phyloP scores from a whole-genome alignment of 306 rosid species.

The Urtica urens region DNA sequence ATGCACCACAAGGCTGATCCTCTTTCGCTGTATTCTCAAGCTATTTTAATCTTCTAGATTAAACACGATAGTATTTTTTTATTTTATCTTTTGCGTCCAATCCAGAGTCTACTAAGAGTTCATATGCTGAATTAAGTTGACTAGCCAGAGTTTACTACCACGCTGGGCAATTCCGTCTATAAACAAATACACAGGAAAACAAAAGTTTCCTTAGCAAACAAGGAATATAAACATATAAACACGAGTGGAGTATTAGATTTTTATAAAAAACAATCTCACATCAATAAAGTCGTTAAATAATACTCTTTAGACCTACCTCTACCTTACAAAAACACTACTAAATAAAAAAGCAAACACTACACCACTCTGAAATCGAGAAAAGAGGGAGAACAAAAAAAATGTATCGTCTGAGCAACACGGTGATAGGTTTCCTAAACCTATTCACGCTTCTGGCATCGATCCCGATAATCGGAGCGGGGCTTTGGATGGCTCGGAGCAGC shows the following conservation, averaged over 20 bases:
- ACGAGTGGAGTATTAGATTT: neutral
- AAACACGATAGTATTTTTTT: neutral
- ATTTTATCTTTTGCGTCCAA: neutral
- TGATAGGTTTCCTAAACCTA: constrained; percentile 80
- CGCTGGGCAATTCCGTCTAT: constrained; percentile 24
- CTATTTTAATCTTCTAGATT: neutral
- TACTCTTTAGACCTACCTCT: no score
- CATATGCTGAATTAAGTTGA: no score
- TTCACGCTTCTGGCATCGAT: constrained; percentile 78
- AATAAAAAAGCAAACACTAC: constrained; percentile 12
- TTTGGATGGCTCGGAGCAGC: constrained; percentile 88
- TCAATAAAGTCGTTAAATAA: no score
- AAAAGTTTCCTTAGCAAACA: constrained; percentile 39
- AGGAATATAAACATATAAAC: constrained; percentile 9
- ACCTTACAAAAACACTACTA: no score
- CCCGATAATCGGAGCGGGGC: constrained; percentile 83
- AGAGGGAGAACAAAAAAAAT: constrained; percentile 21
- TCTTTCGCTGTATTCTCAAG: neutral
- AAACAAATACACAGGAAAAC: neutral
- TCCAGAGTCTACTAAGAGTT: no score
- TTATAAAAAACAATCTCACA: no score
- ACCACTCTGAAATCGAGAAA: constrained; percentile 14
- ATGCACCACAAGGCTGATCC: constrained; percentile 14
- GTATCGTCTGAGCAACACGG: constrained; percentile 88
- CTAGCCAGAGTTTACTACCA: no score